These are phyloP conservation scores for Didymosphaeria variabile DNA, from an alignment of 2,329 filamentous ascomycete species.

Conservation along the genomic window DNA sequence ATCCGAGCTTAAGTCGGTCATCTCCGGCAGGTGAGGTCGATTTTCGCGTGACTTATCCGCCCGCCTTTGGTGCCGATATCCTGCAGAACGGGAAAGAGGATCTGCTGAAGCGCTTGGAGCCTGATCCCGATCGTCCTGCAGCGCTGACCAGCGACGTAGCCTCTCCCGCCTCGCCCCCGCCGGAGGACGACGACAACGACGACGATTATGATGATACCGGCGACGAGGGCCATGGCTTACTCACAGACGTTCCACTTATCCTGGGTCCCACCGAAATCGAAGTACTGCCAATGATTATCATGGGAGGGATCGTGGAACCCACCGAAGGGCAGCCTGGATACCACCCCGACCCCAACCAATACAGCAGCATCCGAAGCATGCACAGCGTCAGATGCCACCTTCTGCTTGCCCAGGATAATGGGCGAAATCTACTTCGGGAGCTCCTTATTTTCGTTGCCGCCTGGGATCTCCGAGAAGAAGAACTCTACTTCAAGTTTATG, in stretches of 20 bases:
- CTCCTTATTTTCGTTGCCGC: slow-evolving; percentile 95
- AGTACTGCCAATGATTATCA: slow-evolving; percentile 95
- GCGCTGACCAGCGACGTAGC: slow-evolving; percentile 50
- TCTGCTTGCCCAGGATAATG: slow-evolving; percentile 87
- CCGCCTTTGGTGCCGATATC: slow-evolving; percentile 58
- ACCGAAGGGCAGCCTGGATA: slow-evolving; percentile 71
- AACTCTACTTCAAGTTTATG: slow-evolving; percentile 95
- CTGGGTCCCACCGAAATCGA: slow-evolving; percentile 95
- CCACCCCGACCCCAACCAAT: slow-evolving; percentile 58
- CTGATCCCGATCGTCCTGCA: slow-evolving; percentile 53
- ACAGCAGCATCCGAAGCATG: slow-evolving; percentile 73
- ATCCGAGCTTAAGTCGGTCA: slow-evolving; percentile 48
- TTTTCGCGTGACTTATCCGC: slow-evolving; percentile 60
- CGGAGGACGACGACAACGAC: slow-evolving; percentile 73
- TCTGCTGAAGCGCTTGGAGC: slow-evolving; percentile 60
- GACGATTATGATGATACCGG: slow-evolving; percentile 78
- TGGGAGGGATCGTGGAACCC: slow-evolving; percentile 90
- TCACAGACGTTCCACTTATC: slow-evolving; percentile 94
- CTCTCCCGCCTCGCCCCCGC: slow-evolving; percentile 50
- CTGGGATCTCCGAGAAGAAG: slow-evolving; percentile 93
- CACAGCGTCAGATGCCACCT: slow-evolving; percentile 91
- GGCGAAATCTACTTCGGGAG: slow-evolving; percentile 87
- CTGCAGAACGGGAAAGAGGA: slow-evolving; percentile 61
- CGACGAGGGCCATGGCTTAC: slow-evolving; percentile 79
- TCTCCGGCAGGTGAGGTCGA: slow-evolving; percentile 55